These are phyloP conservation scores for Cicer judaicum DNA, from an alignment of 306 rosid species.

Conservation along the genomic window DNA sequence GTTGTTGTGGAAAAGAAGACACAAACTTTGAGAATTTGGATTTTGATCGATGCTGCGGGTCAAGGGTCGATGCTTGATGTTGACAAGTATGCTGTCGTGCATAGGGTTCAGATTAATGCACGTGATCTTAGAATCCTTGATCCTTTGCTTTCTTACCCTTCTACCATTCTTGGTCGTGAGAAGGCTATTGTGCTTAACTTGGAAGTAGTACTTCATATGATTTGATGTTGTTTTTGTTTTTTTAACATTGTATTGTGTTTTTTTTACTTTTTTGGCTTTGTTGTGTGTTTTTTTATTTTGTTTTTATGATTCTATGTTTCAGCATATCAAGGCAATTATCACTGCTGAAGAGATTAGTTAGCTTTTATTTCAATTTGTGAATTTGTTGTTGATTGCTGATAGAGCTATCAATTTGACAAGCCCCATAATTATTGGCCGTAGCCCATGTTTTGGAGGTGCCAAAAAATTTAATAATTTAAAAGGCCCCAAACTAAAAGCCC, in stretches of 20 bases:
- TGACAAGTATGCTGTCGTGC: slow-evolving; percentile 90
- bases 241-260: background rate
- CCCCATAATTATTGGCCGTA: no score
- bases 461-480: no score
- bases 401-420: no score
- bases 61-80: slow-evolving; percentile 71
- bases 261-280: background rate
- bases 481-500: no score
- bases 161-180: slow-evolving; percentile 88
- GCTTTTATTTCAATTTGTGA: slow-evolving; percentile 7
- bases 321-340: slow-evolving; percentile 97
- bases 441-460: no score
- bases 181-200: slow-evolving; percentile 92
- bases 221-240: background rate
- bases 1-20: slow-evolving; percentile 74
- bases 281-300: background rate
- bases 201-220: slow-evolving; percentile 65
- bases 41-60: slow-evolving; percentile 63
- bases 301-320: slow-evolving; percentile 43
- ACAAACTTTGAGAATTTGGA: slow-evolving; percentile 83
- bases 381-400: slow-evolving; percentile 7
- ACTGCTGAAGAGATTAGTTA: slow-evolving; percentile 86
- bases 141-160: slow-evolving; percentile 90
- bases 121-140: slow-evolving; percentile 95
- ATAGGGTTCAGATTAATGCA: slow-evolving; percentile 86